Evolutionary conservation across 2,329 filamentous ascomycete species (phyloP), one percentile per base, ranked within the genome.

Genomic region (Colletotrichum gloeosporioides): DNA sequence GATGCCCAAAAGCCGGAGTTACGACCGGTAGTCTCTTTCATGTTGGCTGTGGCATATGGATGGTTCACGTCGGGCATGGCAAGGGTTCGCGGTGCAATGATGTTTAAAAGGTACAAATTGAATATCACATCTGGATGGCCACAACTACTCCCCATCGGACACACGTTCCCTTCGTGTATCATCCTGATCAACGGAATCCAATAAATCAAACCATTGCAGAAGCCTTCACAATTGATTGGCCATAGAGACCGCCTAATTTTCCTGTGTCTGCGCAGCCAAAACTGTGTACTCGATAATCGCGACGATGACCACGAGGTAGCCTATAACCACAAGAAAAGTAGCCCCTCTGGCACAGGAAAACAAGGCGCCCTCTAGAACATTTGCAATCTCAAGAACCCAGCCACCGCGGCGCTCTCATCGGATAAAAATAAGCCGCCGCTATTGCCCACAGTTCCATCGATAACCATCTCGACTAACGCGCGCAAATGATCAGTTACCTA

Each of bases 1-100:
- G 80, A 87, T 87, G 85, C 86, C 86, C 4, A 86, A 84, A 77
- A 80, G 82, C 69, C 79, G 82, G 69, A 80, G 76, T 27, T 77
- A 77, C n/a, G 72, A 77, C 15, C 61, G 67, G 55, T 75, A 65
- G 34, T 39, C 18, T 3, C 4, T 29, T 29, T 49, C 18, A 6
- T 4, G 18, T 10, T 0, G 18, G 0, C 9, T 0, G 39, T n/a
- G 39, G 0, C 18, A n/a, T 0, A 5, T 6, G n/a, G 9, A 64
- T 64, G 27, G 44, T 53, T 53, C 8, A 22, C 0, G 2, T 13
- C 44, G 22, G n/a, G 44, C 44, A 53, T 53, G 44, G 44, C 44
- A 13, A 53, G n/a, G n/a, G 10, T 1, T 2, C 2, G 3, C n/a
- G 12, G n/a, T 53, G 44, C 44, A 4, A 53, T 4, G 2, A 25